Evolutionary conservation across 2,329 filamentous ascomycete species (phyloP).

Genomic region (Corniculantispora saksenae): DNA sequence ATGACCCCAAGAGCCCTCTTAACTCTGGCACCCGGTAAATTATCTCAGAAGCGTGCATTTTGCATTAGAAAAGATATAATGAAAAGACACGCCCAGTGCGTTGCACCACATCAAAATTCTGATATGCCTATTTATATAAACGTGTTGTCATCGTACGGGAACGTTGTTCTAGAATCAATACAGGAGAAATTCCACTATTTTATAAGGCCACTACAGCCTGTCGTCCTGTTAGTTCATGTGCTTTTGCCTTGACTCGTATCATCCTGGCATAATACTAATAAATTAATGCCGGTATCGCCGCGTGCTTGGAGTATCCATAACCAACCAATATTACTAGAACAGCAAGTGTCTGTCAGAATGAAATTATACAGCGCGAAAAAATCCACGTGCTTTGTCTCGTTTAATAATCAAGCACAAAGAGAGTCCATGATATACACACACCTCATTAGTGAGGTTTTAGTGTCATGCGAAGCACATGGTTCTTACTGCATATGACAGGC

Average conservation of each 20-base stretch:
- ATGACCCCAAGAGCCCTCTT: conserved; percentile 60
- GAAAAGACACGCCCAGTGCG: background rate
- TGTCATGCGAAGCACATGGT: background rate
- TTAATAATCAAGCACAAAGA: background rate
- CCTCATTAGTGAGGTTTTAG: background rate
- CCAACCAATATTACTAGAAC: background rate
- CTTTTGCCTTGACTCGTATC: background rate
- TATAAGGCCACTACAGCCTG: no score
- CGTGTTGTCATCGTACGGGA: no score
- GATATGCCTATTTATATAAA: no score
- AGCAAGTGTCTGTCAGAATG: background rate
- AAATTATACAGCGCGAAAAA: background rate
- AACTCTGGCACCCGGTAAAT: conserved; percentile 52
- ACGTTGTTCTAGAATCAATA: no score
- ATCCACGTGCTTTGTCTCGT: no score
- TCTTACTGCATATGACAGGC: background rate
- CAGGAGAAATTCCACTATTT: no score
- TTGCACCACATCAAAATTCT: no score
- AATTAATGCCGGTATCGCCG: conserved; percentile 6
- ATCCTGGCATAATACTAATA: background rate
- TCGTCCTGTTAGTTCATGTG: background rate
- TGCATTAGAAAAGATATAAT: background rate
- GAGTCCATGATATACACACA: background rate
- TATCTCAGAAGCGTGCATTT: no score
- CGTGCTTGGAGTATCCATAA: background rate